Base-by-base conservation (phyloP, 2,329 filamentous ascomycete genomes). In the Talaromyces sp. region DNA sequence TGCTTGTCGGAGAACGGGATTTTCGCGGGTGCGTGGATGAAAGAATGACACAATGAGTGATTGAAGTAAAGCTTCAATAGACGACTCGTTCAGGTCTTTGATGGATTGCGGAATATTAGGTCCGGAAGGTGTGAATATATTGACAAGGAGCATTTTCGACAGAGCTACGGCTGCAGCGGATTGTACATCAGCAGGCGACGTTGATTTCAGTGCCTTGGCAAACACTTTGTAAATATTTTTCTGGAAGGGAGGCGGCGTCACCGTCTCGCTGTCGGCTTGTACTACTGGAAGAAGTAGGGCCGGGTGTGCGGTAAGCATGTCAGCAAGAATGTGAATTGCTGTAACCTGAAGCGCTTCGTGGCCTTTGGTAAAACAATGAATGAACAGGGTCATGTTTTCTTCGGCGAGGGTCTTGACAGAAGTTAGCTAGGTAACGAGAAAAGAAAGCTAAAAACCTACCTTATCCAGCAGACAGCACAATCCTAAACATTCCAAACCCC, bases 281-380 rank as follows among this genome's bases (percentile, higher is more conserved):
- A 78, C 75, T n/a, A 82, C 76, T 11, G 77, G 71, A 4, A 92
- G 83, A 16, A 97, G 86, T 66, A 96, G 86, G 0, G 90, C 87
- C 14, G 92, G 93, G 73, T 98, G 92, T 0, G 93, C 91, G 62
- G 93, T 93, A 58, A 98, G 83, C 70, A 98, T 94, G 76, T 99
- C 95, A 10, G 92, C 93, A 37, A 99, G 85, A 68, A 97, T 96
- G 69, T 98, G 92, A 37, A 98, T 81, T 0, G 93, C 91, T 9
- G 93, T 96, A 60, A 94, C 91, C 76, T 98, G 94, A 45, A 99
- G 83, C 0, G 90, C 88, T 10, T 95, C 89, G 73, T 97, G 93
- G 1, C 95, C 95, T 80, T 96, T 97, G 78, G 83, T 90, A 80
- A 96, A 97, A 82, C 96, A 97, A 76, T 97, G 93, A 76, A 97